Evolutionary conservation across 257 asterid genomes (phyloP), one percentile per base, ranked within the genome.

Genomic region (Rhazya stricta): DNA sequence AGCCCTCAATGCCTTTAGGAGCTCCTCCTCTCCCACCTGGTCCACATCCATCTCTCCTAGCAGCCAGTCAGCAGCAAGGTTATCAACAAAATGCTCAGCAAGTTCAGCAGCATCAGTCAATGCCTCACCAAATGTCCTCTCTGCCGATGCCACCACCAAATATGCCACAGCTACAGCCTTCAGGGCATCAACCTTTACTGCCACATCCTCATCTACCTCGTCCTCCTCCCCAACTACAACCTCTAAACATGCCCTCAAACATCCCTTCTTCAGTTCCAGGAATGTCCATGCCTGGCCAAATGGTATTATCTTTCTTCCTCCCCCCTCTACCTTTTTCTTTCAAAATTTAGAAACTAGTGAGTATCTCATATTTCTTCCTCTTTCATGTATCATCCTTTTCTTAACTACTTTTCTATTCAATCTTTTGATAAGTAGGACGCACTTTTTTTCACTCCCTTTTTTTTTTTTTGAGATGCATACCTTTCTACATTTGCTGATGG

Each of bases 1-100:
- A 88, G 65, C 89, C 76, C 32, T 85, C 94, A 67, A 83, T 83
- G 83, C 89, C 96, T 75, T 70, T 84, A 71, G 94, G 94, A 63
- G 87, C 93, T 37, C 99, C 98, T 61, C 97, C 99, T 74, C 92
- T 94, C 74, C 97, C 97, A 53, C 98, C 98, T 67, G 99, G 97
- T 77, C 97, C 98, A 15, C 99, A 92, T 65, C 97, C 99, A 77
- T 94, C 99, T 76, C 94, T 88, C 78, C 89, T 88, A 76, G 73
- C 81, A 16, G 84, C 85, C 76, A 92, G 88, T 83, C 97, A 89
- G 78, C 98, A 88, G 79, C 97, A 88, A 81, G 85, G 90, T 72
- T 94, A 90, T 84, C 97, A 94, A 78, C 97, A 90, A 76, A 86
- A 88, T 81, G 41, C 86, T 77, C 89, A 86, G 74, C 88, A 87